These are phyloP conservation scores for Ascomycota sp. DNA, from an alignment of 2,329 filamentous ascomycete species.

Conservation along the genomic window DNA sequence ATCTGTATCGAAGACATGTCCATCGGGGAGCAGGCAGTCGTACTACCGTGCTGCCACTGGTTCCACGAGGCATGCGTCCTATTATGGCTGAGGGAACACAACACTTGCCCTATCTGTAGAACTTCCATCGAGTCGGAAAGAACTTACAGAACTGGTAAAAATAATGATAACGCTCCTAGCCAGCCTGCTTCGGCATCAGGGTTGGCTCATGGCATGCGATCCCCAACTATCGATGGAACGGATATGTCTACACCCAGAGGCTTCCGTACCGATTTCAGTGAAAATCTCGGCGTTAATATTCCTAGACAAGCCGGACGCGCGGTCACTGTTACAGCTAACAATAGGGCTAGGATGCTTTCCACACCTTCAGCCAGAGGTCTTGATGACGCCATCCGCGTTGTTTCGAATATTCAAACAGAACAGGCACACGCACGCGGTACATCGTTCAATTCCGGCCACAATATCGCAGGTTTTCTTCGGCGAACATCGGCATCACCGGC, in stretches of 20 bases:
- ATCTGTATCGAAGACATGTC: conserved; percentile 84
- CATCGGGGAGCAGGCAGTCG: conserved; percentile 50
- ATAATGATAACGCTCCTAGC: background rate
- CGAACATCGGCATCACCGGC: conserved; percentile 19
- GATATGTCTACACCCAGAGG: no score
- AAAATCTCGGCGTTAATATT: no score
- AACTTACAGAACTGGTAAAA: conserved; percentile 5
- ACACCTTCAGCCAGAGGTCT: no score
- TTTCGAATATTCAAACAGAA: no score
- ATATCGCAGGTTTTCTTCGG: conserved; percentile 7
- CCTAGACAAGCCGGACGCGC: no score
- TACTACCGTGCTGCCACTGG: conserved; percentile 80
- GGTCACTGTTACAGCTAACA: no score
- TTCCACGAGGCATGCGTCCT: conserved; percentile 72
- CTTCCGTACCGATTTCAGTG: no score
- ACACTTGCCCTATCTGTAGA: conserved; percentile 75
- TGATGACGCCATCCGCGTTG: no score
- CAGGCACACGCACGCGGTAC: no score
- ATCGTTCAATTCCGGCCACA: no score
- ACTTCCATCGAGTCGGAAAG: conserved; percentile 27
- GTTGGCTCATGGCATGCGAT: conserved; percentile 1
- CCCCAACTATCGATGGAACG: no score
- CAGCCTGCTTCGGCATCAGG: conserved; percentile 5
- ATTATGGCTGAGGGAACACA: conserved; percentile 73
- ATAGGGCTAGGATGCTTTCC: no score